Evolutionary conservation across 208 protist species (phyloP).

Genomic region (Trypanosoma caninum): DNA sequence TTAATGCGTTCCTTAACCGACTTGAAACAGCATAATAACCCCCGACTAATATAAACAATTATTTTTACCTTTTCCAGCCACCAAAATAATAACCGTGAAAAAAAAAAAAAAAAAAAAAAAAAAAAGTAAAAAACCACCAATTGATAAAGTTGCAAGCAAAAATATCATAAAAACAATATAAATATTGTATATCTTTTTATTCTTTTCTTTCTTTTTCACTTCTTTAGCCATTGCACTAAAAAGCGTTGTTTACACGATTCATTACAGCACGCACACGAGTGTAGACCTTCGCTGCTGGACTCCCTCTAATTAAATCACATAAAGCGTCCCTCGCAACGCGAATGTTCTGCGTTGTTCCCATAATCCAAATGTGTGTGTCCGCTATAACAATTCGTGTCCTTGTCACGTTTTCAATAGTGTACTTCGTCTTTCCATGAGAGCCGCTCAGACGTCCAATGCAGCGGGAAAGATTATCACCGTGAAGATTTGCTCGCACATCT

Average conservation of each 20-base stretch:
- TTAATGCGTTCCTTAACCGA: too few species aligned
- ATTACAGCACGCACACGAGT: slow-evolving; percentile 94
- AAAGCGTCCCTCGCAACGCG: slow-evolving; percentile 96
- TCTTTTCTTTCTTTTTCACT: background rate
- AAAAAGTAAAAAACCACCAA: too few species aligned
- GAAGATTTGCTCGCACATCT: slow-evolving; percentile 93
- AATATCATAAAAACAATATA: background rate
- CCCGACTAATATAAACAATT: too few species aligned
- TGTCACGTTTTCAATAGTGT: slow-evolving; percentile 99
- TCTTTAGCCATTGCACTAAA: slow-evolving; percentile 45
- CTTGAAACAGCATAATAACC: too few species aligned
- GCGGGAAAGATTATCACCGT: slow-evolving; percentile 93
- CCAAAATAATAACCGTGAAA: slow-evolving; percentile 6
- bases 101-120: slow-evolving; percentile 8
- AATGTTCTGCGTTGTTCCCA: slow-evolving; percentile 98
- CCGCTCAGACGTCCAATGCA: slow-evolving; percentile 99
- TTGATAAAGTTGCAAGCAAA: too few species aligned
- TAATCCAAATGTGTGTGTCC: slow-evolving; percentile 98
- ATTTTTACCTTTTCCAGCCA: too few species aligned
- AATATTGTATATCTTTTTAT: background rate
- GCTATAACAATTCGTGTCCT: slow-evolving; percentile 98
- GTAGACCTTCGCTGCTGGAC: slow-evolving; percentile 96
- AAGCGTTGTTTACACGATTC: slow-evolving; percentile 93
- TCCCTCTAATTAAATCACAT: slow-evolving; percentile 97
- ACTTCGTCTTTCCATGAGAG: slow-evolving; percentile 99